These are phyloP conservation scores for Xerocomus amazonicus DNA, from an alignment of 1,284 basidiomycete species.

Conservation along the genomic window DNA sequence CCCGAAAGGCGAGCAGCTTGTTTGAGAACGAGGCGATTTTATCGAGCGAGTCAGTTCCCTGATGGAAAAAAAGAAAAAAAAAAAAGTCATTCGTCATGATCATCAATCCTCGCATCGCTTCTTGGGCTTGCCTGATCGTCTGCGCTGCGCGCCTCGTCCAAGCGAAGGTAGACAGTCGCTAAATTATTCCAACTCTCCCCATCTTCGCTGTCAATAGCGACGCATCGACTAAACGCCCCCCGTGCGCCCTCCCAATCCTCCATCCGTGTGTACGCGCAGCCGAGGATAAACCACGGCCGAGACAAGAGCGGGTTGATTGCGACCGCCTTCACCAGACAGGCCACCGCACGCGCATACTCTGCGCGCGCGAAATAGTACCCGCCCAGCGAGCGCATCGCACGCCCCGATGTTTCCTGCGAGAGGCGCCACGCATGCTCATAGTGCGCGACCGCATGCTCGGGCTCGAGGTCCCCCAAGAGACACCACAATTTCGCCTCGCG, in stretches of 20 bases:
- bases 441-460: constrained; percentile 60
- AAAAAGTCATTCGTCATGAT: background rate
- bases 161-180: constrained; percentile 89
- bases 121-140: constrained; percentile 30
- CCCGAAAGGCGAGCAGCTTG: constrained; percentile 91
- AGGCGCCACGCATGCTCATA: constrained; percentile 86
- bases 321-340: constrained; percentile 71
- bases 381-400: constrained; percentile 90
- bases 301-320: constrained; percentile 85
- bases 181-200: constrained; percentile 98
- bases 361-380: constrained; percentile 74
- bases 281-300: constrained; percentile 95
- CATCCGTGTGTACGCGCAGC: constrained; percentile 79
- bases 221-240: constrained; percentile 83
- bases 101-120: constrained; percentile 10
- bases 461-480: constrained; percentile 89
- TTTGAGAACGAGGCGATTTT: constrained; percentile 56
- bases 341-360: constrained; percentile 64
- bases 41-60: constrained; percentile 14
- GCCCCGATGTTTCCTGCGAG: constrained; percentile 75
- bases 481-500: constrained; percentile 95
- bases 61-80: constrained; percentile 1
- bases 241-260: constrained; percentile 85
- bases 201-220: constrained; percentile 92
- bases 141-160: constrained; percentile 46